Conservation (phyloP, 345 rosid genomes). For the Rhizophora apiculata region DNA sequence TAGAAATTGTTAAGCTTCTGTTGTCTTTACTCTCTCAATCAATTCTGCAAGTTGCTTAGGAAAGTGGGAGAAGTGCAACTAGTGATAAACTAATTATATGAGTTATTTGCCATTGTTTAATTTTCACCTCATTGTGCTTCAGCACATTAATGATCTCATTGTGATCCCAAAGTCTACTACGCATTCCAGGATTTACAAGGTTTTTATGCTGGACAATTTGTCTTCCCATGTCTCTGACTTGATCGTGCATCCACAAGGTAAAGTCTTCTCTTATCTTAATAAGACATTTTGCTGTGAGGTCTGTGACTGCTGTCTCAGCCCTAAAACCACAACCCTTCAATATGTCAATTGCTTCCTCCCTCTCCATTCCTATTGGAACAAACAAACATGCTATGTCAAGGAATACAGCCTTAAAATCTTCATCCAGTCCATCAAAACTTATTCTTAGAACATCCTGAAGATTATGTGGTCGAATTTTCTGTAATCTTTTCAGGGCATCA, state of each 20-base stretch:
- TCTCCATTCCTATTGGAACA: conserved; percentile 33
- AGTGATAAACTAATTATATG: background rate
- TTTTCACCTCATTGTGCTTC: conserved; percentile 39
- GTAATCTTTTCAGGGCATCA: conserved; percentile 42
- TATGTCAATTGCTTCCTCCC: conserved; percentile 45
- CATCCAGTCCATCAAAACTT: conserved; percentile 54
- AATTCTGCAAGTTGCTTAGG: too few relatives aligned
- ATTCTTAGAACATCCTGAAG: conserved; percentile 48
- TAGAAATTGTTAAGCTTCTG: too few relatives aligned
- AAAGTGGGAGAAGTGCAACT: too few relatives aligned
- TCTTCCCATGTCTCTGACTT: conserved; percentile 74
- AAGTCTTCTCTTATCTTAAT: conserved; percentile 33
- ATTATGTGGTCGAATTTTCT: conserved; percentile 18
- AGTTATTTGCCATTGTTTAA: background rate
- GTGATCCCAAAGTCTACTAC: conserved; percentile 65
- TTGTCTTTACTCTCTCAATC: too few relatives aligned
- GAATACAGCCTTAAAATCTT: conserved; percentile 44
- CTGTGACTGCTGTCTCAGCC: conserved; percentile 42
- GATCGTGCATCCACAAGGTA: conserved; percentile 74
- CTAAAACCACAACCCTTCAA: conserved; percentile 59
- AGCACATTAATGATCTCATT: conserved; percentile 45
- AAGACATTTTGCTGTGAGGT: conserved; percentile 52
- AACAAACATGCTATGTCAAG: conserved; percentile 76
- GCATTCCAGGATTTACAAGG: conserved; percentile 31
- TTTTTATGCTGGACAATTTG: conserved; percentile 39